phyloP scores from a whole-genome alignment of 1,139 yeast genomes.

The Pichia sp. region DNA sequence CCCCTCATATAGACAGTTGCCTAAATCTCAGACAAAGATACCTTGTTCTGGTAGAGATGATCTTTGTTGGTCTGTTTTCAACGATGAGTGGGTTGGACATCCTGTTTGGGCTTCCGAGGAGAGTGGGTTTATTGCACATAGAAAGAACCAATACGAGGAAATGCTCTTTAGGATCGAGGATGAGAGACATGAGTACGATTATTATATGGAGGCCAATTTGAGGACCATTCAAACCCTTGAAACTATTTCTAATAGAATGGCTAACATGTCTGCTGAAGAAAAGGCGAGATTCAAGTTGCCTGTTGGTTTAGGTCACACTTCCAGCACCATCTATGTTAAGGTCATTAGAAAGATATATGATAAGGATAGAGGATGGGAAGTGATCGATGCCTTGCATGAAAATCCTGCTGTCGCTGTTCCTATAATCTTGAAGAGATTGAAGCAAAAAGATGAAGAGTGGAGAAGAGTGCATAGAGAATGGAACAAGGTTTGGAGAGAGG shows the following conservation, averaged over 20 bases:
- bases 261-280: conserved; percentile 89
- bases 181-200: conserved; percentile 95
- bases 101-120: conserved; percentile 99
- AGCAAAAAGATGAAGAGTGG: conserved; percentile 99
- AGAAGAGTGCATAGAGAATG: conserved; percentile 96
- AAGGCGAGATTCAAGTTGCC: conserved; percentile 81
- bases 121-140: conserved; percentile 95
- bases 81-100: conserved; percentile 99
- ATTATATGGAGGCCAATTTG: conserved; percentile 88
- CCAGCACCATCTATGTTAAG: conserved; percentile 85
- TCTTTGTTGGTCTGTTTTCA: conserved; percentile 98
- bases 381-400: conserved; percentile 90
- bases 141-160: conserved; percentile 96
- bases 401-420: conserved; percentile 96
- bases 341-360: conserved; percentile 90
- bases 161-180: conserved; percentile 92
- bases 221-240: conserved; percentile 94
- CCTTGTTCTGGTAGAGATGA: conserved; percentile 98
- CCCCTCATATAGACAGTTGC: conserved; percentile 87
- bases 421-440: conserved; percentile 79
- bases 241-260: conserved; percentile 89
- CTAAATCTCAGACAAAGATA: conserved; percentile 93
- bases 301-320: conserved; percentile 88
- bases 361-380: conserved; percentile 92
- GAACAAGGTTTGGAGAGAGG: conserved; percentile 99